Percentiles rank a stretch among this genome's conserved stretches.
Evolutionary conservation across 192 early-diverging fungal species (phyloP).

Genomic region (Umbelopsis sp.): DNA sequence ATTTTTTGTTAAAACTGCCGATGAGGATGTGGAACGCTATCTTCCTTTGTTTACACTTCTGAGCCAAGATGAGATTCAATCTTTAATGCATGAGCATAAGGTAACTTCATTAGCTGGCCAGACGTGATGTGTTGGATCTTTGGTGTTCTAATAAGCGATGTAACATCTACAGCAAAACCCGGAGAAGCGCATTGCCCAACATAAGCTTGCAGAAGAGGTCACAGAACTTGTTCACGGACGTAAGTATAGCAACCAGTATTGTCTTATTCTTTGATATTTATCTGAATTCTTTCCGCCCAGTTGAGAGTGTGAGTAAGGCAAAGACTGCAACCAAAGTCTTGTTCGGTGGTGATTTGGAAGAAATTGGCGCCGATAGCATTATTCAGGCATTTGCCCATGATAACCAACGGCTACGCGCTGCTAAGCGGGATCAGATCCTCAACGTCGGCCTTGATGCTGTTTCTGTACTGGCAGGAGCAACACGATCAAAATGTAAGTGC

Average conservation of each 20-base stretch:
- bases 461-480: slow-evolving; percentile 60
- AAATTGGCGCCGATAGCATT: slow-evolving; percentile 57
- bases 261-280: neutral
- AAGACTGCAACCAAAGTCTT: slow-evolving; percentile 72
- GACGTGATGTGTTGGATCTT: neutral
- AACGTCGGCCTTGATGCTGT: slow-evolving; percentile 60
- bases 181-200: slow-evolving; percentile 73
- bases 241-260: slow-evolving; percentile 23
- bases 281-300: slow-evolving; percentile 32
- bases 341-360: slow-evolving; percentile 63
- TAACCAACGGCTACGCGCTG: slow-evolving; percentile 48
- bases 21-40: slow-evolving; percentile 76
- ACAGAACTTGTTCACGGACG: slow-evolving; percentile 91
- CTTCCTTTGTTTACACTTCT: slow-evolving; percentile 85
- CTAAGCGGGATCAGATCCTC: slow-evolving; percentile 43
- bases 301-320: slow-evolving; percentile 60
- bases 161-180: slow-evolving; percentile 48
- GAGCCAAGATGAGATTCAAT: slow-evolving; percentile 56
- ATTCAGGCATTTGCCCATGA: slow-evolving; percentile 75
- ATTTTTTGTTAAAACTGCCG: slow-evolving; percentile 86
- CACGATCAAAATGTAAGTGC: slow-evolving; percentile 67
- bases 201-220: slow-evolving; percentile 75
- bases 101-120: slow-evolving; percentile 34
- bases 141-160: neutral
- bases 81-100: slow-evolving; percentile 64